Evolutionary conservation across 306 rosid genomes (phyloP).

Genomic region (Lablab purpureus): DNA sequence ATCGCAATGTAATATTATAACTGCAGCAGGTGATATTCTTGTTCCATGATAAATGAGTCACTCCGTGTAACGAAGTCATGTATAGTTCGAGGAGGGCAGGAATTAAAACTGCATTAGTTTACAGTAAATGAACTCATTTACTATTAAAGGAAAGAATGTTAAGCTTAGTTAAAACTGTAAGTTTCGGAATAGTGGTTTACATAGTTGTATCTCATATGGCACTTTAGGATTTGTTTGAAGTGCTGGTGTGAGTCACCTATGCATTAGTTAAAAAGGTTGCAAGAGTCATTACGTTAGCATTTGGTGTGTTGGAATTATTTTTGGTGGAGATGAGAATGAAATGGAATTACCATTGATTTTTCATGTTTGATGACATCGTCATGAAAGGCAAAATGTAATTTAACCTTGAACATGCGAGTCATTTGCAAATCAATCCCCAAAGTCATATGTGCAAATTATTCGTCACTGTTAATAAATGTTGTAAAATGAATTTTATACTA

Average conservation of each 20-base stretch:
- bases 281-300: neutral
- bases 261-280: slow-evolving; percentile 18
- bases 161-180: neutral
- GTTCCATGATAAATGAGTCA: slow-evolving; percentile 31
- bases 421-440: neutral
- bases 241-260: neutral
- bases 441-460: neutral
- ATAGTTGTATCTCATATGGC: neutral
- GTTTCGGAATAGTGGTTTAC: slow-evolving; percentile 6
- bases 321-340: slow-evolving; percentile 11
- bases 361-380: neutral
- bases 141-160: neutral
- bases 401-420: neutral
- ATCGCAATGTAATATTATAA: slow-evolving; percentile 31
- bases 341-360: slow-evolving; percentile 4
- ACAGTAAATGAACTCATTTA: slow-evolving; percentile 1
- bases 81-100: slow-evolving; percentile 40
- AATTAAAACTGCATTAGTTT: slow-evolving; percentile 35
- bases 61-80: slow-evolving; percentile 41
- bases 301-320: slow-evolving; percentile 15
- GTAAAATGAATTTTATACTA: neutral
- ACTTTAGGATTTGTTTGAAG: neutral
- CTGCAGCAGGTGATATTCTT: slow-evolving; percentile 39
- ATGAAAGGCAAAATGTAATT: neutral
- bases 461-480: neutral